Base-by-base conservation (phyloP, 2,329 filamentous ascomycete species). In the Xylariaceae sp. region DNA sequence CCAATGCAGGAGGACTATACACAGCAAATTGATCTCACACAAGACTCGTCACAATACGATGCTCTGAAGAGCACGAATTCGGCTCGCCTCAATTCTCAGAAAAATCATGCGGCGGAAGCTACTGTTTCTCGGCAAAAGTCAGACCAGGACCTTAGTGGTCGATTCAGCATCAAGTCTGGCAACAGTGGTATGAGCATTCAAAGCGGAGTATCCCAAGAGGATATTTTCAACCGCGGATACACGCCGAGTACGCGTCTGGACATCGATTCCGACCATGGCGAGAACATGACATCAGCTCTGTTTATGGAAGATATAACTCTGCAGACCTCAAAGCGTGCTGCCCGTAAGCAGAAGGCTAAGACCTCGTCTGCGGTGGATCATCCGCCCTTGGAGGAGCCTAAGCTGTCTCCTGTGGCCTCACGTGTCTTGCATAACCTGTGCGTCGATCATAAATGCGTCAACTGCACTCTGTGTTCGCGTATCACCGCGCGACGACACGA, bases 291-390 rank as follows among this genome's bases (percentile, higher is more conserved):
- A 0, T 79, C 76, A 4, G 76, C 73, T 3, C 73, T 78, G 51
- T 77, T 79, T 50, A 64, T 79, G 42, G 74, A 76, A 17, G 76
- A 80, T 47, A 78, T 79, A 46, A 79, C 76, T 2, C 64, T 78
- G 26, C 68, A 74, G 41, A 66, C 62, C 3, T 66, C 68, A 41
- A 62, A 67, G 41, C 44, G 60, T 40, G 64, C 61, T 22, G 24
- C 29, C 12, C 39, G 37, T n/a, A 67, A 68, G 41, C 61, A 66
- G 41, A 61, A 52, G 41, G 41, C 41, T 8, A 47, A 34, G 39
- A 19, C 2, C 16, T 22, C 45, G 6, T 50, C 48, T 2, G 45
- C 48, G 11, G 36, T 50, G n/a, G n/a, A n/a, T n/a, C n/a, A n/a
- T n/a, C n/a, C n/a, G n/a, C n/a, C n/a, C n/a, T n/a, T 26, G 6